Evolutionary conservation across 139 green algal genomes (phyloP), one percentile per base, ranked within the genome.

Genomic region (Closterium sp.): DNA sequence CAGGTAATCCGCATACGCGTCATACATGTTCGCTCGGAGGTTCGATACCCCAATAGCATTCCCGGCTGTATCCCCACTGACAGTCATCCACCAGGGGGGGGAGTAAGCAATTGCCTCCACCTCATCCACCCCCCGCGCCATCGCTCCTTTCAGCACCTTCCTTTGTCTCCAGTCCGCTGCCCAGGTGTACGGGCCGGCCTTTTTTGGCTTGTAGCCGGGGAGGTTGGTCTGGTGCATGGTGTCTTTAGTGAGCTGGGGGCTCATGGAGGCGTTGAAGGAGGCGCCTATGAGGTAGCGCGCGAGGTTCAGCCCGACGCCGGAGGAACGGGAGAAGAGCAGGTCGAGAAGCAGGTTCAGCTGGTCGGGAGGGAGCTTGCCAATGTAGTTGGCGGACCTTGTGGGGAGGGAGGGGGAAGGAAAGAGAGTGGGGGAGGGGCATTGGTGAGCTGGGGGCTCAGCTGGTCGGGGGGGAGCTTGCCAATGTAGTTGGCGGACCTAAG

Each of bases 31-130:
- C 21, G 36, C 84, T 21, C 21, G 16, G 34, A 95, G 85, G 76
- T 95, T 95, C 43, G 43, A 69, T 35, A 90, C 91, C 2, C 28
- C 30, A 10, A n/a, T 64, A 5, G 81, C 33, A 35, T 88, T 35
- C 9, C 76, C 55, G 5, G 84, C 90, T 33, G 43, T 66, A 21
- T 38, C 34, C 33, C 91, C 93, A 7, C 81, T 91, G 21, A 91
- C 55, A 5, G 91, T 94, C 91, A 94, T 94, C 89, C 90, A 95
- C 87, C 87, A 93, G 0, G 93, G 93, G 1, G 93, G 91, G 6
- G 91, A 93, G 43, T 95, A 93, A 9, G 89, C 89, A 34, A 95
- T 93, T 5, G 93, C 93, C 76, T 95, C 93, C 33, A 94, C 91
- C 76, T 87, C 28, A 38, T 90, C n/a, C 1, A 88, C 89, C 8